Conservation (phyloP, 2,329 filamentous ascomycete species). For the Colletotrichum karsti region DNA sequence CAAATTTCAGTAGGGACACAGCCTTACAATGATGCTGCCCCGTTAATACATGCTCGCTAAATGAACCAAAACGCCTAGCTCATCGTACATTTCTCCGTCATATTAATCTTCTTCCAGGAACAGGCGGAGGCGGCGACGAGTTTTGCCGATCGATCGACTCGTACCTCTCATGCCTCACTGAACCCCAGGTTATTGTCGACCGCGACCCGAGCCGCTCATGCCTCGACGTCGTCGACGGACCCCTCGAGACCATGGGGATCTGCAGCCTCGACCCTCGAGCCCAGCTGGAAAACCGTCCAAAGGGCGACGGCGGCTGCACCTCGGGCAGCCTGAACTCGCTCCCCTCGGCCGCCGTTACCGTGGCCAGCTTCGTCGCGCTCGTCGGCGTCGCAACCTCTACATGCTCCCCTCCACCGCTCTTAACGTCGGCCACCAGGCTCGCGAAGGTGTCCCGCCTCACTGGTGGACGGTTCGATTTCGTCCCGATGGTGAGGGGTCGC, state of each 20-base stretch:
- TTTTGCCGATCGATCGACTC: not conserved
- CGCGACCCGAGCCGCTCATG: not conserved
- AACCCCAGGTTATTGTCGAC: not conserved
- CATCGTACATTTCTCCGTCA: not conserved
- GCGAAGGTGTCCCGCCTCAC: conserved; percentile 13
- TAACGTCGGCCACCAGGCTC: not conserved
- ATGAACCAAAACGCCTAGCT: not conserved
- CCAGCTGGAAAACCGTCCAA: not conserved
- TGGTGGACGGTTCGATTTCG: conserved; percentile 11
- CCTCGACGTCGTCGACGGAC: not conserved
- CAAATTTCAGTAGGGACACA: not conserved
- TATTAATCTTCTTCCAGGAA: not conserved
- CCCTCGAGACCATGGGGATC: not conserved
- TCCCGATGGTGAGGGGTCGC: conserved; percentile 32
- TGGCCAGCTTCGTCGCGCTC: not conserved
- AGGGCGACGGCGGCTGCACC: conserved; percentile 11
- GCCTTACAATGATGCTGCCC: not conserved
- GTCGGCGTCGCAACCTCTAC: not conserved
- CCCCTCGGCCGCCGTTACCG: not conserved
- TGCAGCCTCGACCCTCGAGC: conserved; percentile 16
- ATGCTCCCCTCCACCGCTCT: not conserved
- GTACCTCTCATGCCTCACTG: not conserved
- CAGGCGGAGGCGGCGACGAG: not conserved
- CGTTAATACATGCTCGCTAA: not conserved
- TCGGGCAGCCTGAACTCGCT: conserved; percentile 12